Evolutionary conservation across 768 basidiomycete genomes (phyloP).

Genomic region (Omphalotus guepiniiformis): DNA sequence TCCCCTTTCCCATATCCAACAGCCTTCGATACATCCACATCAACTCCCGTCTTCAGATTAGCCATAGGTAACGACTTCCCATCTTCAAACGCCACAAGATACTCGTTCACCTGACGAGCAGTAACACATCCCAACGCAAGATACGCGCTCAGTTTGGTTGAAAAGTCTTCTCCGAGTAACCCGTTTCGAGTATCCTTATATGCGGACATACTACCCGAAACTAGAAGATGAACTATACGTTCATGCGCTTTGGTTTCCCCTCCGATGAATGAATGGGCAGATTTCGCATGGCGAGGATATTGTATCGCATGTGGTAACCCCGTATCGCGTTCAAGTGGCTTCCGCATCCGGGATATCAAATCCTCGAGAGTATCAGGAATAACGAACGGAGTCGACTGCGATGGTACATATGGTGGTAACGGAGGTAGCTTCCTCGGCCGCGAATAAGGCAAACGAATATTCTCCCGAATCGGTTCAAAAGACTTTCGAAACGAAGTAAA

Average conservation of each 20-base stretch:
- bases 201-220: slow-evolving; percentile 4
- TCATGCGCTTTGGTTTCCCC: slow-evolving; percentile 9
- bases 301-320: neutral
- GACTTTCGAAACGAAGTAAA: slow-evolving; percentile 37
- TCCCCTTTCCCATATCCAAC: slow-evolving; percentile 17
- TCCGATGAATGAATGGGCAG: slow-evolving; percentile 9
- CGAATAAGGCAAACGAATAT: slow-evolving; percentile 24
- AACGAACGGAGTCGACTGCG: slow-evolving; percentile 4
- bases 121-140: slow-evolving; percentile 28
- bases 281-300: neutral
- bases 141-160: slow-evolving; percentile 36
- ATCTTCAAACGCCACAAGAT: slow-evolving; percentile 11
- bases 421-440: slow-evolving; percentile 8
- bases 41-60: neutral
- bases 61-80: neutral
- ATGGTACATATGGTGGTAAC: slow-evolving; percentile 6
- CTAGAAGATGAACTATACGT: slow-evolving; percentile 10
- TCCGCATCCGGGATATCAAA: neutral
- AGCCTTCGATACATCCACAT: neutral
- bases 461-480: slow-evolving; percentile 30
- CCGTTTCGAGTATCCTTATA: slow-evolving; percentile 18
- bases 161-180: slow-evolving; percentile 32
- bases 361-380: neutral
- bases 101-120: slow-evolving; percentile 18
- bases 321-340: neutral